Base-by-base conservation (phyloP, 495 filamentous ascomycete species). In the Polyplosphaeria fusca region DNA sequence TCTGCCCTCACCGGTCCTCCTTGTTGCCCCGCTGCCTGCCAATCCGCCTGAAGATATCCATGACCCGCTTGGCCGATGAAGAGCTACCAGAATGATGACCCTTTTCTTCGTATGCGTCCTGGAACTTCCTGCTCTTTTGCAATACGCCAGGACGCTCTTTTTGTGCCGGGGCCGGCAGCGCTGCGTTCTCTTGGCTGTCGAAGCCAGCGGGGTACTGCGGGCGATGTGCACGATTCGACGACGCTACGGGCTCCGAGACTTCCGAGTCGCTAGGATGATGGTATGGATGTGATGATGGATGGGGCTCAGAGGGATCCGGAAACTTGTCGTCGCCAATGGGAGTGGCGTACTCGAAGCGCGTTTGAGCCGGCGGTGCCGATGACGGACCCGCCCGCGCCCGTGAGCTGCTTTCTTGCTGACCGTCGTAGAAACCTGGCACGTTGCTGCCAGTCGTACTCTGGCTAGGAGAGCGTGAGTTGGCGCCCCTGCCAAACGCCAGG, bases 21-120 rank as follows among this genome's bases (percentile, higher is more conserved):
- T 60, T 63, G n/a, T n/a, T n/a, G 22, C 52, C 69, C 35, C 43
- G 41, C 62, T 69, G 89, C 70, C 83, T 90, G 27, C 89, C 89
- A 58, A 91, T 80, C 67, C 91, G 76, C 65, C 93, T 81, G 76
- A 98, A 98, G 71, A 96, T 93, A 72, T 96, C 93, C 93, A 98
- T 98, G 43, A 98, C 93, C 64, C 87, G 85, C 61, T 88, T 83
- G 16, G 91, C 89, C 14, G 89, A 86, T 28, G 89, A 88, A 52
- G 82, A 88, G 65, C 86, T 93, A 26, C 92, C 93, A 3, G 82
- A 84, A 68, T 90, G 83, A 50, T 85, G 32, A 71, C 74, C 73
- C 18, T 81, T 77, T 46, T 84, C 82, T 62, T 96, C 91, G 65
- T 91, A 95, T n/a, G 88, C 89, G 61, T 96, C 89, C 2, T 79